A percentile compares a stretch with the other conserved stretches of the same genome.
Evolutionary conservation across 208 protist genomes (phyloP).

Genomic region (Leishmania amazonensis): DNA sequence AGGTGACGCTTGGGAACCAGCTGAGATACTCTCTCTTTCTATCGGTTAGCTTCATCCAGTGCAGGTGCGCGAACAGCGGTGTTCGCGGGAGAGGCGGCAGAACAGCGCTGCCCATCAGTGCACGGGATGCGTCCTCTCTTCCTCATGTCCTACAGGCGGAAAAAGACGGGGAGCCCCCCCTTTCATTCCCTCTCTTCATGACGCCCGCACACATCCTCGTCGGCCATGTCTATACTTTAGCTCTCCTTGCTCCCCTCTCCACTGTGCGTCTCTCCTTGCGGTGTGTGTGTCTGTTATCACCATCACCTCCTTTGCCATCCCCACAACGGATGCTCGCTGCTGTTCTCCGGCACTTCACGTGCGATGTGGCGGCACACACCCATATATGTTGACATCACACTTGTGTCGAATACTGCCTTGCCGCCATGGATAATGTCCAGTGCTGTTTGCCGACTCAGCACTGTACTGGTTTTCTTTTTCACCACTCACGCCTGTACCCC

Average conservation of each 20-base stretch:
- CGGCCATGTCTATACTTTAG: neutral
- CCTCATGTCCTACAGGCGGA: neutral
- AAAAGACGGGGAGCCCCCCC: neutral
- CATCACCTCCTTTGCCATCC: neutral
- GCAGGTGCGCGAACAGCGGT: neutral
- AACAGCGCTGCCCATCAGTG: neutral
- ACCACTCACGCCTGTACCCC: neutral
- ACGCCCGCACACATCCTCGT: neutral
- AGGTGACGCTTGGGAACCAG: neutral
- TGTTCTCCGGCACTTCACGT: neutral
- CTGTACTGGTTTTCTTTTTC: neutral
- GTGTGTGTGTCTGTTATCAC: neutral
- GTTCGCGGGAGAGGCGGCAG: neutral
- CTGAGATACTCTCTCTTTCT: neutral
- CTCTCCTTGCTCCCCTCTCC: constrained; percentile 2
- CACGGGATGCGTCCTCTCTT: neutral
- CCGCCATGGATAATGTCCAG: neutral
- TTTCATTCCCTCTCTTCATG: neutral
- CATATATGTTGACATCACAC: neutral
- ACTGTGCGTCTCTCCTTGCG: neutral
- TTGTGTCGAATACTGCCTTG: neutral
- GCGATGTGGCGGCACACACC: neutral
- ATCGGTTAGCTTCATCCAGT: neutral
- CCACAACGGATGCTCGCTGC: neutral
- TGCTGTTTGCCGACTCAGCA: neutral